Percentiles rank a stretch among this genome's conserved stretches.
phyloP scores from a whole-genome alignment of 257 asterid genomes.

The Datura wrightii region DNA sequence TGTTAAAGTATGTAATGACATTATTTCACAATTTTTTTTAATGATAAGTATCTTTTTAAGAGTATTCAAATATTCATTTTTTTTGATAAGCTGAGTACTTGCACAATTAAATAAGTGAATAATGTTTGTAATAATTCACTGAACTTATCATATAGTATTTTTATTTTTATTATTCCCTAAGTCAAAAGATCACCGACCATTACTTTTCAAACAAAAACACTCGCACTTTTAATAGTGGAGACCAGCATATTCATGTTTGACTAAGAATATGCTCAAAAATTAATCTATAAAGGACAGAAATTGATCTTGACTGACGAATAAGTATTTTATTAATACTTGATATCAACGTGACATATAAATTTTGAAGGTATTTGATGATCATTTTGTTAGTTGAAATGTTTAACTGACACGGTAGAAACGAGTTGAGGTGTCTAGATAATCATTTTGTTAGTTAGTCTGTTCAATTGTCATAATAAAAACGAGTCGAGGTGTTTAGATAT shows the following conservation, averaged over 20 bases:
- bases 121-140: background rate
- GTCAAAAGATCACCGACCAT: conserved; percentile 27
- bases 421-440: too few species aligned
- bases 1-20: background rate
- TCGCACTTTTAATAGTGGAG: background rate
- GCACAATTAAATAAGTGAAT: background rate
- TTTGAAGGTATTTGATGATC: too few species aligned
- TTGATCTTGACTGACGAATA: background rate
- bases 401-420: too few species aligned
- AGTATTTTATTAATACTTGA: too few species aligned
- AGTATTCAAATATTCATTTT: background rate
- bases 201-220: background rate
- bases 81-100: background rate
- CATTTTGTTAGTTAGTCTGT: too few species aligned
- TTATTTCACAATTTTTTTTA: background rate
- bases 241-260: background rate
- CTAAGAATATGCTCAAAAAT: background rate
- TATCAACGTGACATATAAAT: too few species aligned
- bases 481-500: too few species aligned
- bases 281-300: too few species aligned
- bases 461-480: too few species aligned
- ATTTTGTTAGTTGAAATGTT: too few species aligned
- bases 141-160: conserved; percentile 10
- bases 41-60: background rate
- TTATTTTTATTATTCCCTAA: background rate